phyloP scores from a whole-genome alignment of 1,284 basidiomycete species.

The Leccinum fuscescens region DNA sequence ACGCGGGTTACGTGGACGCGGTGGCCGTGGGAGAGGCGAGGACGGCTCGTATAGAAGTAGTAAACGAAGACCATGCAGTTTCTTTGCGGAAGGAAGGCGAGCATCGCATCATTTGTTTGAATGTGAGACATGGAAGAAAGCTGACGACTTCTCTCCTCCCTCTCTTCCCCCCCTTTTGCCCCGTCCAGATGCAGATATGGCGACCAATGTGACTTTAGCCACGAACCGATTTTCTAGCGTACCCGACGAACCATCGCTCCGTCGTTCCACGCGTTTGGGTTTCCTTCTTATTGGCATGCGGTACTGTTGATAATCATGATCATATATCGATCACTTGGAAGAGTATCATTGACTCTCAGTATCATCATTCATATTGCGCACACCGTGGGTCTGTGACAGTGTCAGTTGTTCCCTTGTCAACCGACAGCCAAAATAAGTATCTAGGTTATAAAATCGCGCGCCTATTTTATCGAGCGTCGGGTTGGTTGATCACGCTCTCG shows the following conservation, averaged over 20 bases:
- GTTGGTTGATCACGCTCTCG: not conserved
- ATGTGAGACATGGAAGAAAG: slow-evolving; percentile 38
- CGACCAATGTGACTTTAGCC: slow-evolving; percentile 79
- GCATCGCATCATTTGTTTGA: slow-evolving; percentile 46
- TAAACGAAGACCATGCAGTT: slow-evolving; percentile 83
- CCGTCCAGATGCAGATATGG: slow-evolving; percentile 77
- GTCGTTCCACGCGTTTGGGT: not conserved
- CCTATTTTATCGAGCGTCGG: slow-evolving; percentile 9
- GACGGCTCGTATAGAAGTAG: slow-evolving; percentile 62
- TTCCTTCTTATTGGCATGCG: slow-evolving; percentile 14
- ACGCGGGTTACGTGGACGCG: slow-evolving; percentile 32
- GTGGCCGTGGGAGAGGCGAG: slow-evolving; percentile 49
- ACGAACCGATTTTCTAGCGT: slow-evolving; percentile 47
- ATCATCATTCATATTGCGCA: not conserved
- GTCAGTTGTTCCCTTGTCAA: not conserved
- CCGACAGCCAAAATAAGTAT: slow-evolving; percentile 5
- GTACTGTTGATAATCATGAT: slow-evolving; percentile 15
- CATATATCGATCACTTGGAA: slow-evolving; percentile 12
- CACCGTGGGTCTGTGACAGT: not conserved
- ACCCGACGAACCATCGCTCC: not conserved
- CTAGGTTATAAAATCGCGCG: slow-evolving; percentile 6
- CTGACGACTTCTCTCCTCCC: slow-evolving; percentile 40
- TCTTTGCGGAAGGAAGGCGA: slow-evolving; percentile 87
- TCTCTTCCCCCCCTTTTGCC: not conserved
- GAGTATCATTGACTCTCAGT: slow-evolving; percentile 3